Conservation (phyloP, 2,329 filamentous ascomycete species). For the Colletotrichum caudatum region DNA sequence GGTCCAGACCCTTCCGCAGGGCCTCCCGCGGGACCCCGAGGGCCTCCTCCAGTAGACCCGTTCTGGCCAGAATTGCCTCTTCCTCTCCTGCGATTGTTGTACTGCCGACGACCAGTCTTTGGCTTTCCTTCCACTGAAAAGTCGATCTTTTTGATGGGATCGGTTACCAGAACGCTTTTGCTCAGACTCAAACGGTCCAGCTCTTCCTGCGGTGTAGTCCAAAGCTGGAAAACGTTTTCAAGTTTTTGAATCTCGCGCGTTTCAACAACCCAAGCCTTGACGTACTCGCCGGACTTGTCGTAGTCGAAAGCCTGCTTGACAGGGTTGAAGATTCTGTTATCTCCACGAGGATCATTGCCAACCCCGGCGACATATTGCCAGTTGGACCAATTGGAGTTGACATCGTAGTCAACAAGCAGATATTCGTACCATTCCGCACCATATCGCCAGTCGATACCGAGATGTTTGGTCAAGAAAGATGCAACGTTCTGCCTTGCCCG, state of each 20-base stretch:
- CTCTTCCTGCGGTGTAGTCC: slow-evolving; percentile 71
- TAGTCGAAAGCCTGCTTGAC: slow-evolving; percentile 86
- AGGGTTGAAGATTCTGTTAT: slow-evolving; percentile 82
- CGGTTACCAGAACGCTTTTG: slow-evolving; percentile 73
- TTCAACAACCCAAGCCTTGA: slow-evolving; percentile 80
- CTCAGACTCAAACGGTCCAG: slow-evolving; percentile 68
- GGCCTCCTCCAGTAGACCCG: slow-evolving; percentile 8
- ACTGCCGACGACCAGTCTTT: slow-evolving; percentile 50
- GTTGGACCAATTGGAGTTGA: slow-evolving; percentile 82
- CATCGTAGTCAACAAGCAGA: slow-evolving; percentile 80
- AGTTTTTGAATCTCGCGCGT: slow-evolving; percentile 65
- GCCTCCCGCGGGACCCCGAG: background rate
- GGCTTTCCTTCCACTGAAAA: slow-evolving; percentile 69
- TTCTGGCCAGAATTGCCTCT: slow-evolving; percentile 34
- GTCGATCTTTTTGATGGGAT: slow-evolving; percentile 74
- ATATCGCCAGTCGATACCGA: slow-evolving; percentile 82
- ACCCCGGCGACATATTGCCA: slow-evolving; percentile 87
- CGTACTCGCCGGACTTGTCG: slow-evolving; percentile 76
- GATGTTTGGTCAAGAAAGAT: slow-evolving; percentile 78
- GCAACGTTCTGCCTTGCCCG: slow-evolving; percentile 82
- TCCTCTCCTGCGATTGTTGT: slow-evolving; percentile 46
- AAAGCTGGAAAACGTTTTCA: slow-evolving; percentile 76
- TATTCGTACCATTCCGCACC: slow-evolving; percentile 88
- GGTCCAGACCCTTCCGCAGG: background rate
- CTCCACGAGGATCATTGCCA: slow-evolving; percentile 80